Conservation (phyloP, 352 stramenopile species). For the Phytopythium montanum region DNA sequence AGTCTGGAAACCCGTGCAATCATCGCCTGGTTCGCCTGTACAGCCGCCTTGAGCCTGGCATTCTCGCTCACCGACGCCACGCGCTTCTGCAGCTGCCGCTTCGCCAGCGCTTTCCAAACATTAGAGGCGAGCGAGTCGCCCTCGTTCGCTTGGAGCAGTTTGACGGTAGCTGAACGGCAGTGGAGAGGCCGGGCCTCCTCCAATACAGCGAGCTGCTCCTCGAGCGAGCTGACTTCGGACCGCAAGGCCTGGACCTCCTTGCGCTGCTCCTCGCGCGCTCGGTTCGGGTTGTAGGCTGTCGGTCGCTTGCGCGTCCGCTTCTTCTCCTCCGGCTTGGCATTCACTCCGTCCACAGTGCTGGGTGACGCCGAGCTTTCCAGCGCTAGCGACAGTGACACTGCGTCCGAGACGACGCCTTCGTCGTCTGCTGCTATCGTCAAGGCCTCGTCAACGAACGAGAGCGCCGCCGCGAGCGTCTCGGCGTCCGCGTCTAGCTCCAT, state of each 20-base stretch:
- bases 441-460: too few species aligned
- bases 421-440: too few species aligned
- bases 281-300: conserved; percentile 9
- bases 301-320: too few species aligned
- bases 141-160: too few species aligned
- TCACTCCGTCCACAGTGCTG: too few species aligned
- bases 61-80: conserved; percentile 8
- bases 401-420: too few species aligned
- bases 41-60: conserved; percentile 9
- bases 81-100: conserved; percentile 14
- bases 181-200: neutral
- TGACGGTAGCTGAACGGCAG: neutral
- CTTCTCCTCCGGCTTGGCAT: too few species aligned
- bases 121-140: neutral
- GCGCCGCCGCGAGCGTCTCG: neutral
- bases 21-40: neutral
- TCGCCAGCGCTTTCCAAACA: conserved; percentile 13
- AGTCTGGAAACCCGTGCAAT: conserved; percentile 11
- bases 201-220: conserved; percentile 3
- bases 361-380: too few species aligned
- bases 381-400: too few species aligned
- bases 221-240: conserved; percentile 3
- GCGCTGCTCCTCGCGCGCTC: conserved; percentile 21
- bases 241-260: conserved; percentile 12
- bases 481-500: neutral